These are phyloP conservation scores for Yamadazyma atmosphaerica DNA, from an alignment of 1,139 yeast genomes.

Conservation along the genomic window DNA sequence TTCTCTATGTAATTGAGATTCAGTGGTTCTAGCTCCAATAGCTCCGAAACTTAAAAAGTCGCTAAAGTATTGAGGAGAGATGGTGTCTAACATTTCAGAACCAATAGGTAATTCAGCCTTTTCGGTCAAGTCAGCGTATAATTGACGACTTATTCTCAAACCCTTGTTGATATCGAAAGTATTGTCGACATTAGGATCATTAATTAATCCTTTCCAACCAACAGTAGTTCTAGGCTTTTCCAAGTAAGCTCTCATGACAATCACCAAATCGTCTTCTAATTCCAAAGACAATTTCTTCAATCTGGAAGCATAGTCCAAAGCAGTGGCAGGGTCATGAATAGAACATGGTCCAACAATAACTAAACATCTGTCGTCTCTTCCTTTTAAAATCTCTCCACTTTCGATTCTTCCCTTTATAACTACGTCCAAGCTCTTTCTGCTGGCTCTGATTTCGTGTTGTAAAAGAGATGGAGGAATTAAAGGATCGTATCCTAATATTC, in stretches of 20 bases:
- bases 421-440: constrained; percentile 58
- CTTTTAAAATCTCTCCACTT: constrained; percentile 68
- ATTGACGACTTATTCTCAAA: constrained; percentile 79
- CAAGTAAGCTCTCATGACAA: constrained; percentile 95
- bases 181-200: constrained; percentile 95
- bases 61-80: constrained; percentile 89
- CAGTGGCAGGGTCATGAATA: constrained; percentile 91
- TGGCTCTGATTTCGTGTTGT: constrained; percentile 75
- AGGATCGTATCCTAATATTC: constrained; percentile 90
- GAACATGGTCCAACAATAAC: constrained; percentile 96
- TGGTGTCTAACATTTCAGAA: constrained; percentile 96
- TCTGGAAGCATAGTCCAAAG: constrained; percentile 78
- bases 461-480: constrained; percentile 84
- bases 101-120: constrained; percentile 79
- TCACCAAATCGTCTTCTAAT: constrained; percentile 71
- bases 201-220: constrained; percentile 98
- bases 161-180: constrained; percentile 96
- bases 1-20: constrained; percentile 94
- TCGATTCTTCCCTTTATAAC: constrained; percentile 79
- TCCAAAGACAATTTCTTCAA: constrained; percentile 61
- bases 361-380: constrained; percentile 76
- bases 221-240: constrained; percentile 99
- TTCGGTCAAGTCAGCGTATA: constrained; percentile 81
- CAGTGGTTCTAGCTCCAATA: constrained; percentile 97
- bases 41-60: constrained; percentile 94